These are phyloP conservation scores for Sequoia sempervirens DNA, from an alignment of 75 land plant species.

Conservation along the genomic window DNA sequence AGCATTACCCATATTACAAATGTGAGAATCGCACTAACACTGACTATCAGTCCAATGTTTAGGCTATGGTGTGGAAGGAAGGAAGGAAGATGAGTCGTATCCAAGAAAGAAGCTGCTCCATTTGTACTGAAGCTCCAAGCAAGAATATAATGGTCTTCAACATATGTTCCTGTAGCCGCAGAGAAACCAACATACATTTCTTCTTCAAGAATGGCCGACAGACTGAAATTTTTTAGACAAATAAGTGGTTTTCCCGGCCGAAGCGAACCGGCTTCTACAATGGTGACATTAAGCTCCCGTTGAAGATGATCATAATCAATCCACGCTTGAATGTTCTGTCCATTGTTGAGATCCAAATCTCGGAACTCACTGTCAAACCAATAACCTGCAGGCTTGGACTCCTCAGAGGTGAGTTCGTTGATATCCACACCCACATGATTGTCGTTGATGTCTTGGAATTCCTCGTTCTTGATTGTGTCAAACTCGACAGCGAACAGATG, in stretches of 20 bases:
- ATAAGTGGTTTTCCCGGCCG: not conserved
- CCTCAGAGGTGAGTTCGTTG: constrained; percentile 6
- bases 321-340: not conserved
- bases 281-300: not conserved
- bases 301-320: not conserved
- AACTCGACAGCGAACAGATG: constrained; percentile 20
- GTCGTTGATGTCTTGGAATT: constrained; percentile 11
- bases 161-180: not conserved
- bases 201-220: not conserved
- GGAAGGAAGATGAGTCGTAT: not conserved
- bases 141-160: not conserved
- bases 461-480: constrained; percentile 7
- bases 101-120: not conserved
- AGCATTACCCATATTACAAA: not conserved
- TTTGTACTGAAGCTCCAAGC: not conserved
- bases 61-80: not conserved
- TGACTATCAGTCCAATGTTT: not conserved
- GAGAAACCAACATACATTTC: not conserved
- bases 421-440: constrained; percentile 17
- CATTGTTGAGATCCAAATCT: not conserved
- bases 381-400: constrained; percentile 5
- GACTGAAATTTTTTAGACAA: not conserved
- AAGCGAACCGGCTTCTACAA: not conserved
- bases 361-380: not conserved
- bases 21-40: too few species aligned